Percentiles rank a stretch among this genome's conserved stretches.
These are phyloP conservation scores for Chrysanthemum lavandulifolium DNA, from an alignment of 129 eudicot genomes.

Conservation along the genomic window DNA sequence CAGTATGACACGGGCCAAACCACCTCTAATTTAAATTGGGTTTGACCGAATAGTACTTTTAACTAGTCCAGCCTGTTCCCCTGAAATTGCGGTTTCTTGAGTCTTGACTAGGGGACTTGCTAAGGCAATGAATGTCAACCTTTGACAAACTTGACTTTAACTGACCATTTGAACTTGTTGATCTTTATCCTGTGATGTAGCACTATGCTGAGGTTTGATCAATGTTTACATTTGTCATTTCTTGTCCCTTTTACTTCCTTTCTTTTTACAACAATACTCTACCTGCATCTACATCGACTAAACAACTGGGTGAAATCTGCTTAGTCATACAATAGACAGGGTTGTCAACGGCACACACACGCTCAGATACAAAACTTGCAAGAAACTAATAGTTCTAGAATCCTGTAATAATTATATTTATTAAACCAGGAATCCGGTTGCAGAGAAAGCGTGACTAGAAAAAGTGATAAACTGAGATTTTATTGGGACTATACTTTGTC, in stretches of 20 bases:
- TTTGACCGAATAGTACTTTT: neutral
- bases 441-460: neutral
- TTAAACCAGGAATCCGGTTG: neutral
- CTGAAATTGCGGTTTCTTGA: neutral
- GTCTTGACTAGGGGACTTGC: conserved; percentile 1
- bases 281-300: neutral
- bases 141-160: too few relatives aligned
- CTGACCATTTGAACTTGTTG: too few relatives aligned
- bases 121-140: too few relatives aligned
- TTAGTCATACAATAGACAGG: neutral
- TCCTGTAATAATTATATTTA: neutral
- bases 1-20: neutral
- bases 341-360: neutral
- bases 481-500: neutral
- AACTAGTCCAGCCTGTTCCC: neutral
- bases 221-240: neutral
- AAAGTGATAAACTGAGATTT: neutral
- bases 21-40: neutral
- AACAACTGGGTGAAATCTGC: neutral
- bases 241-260: neutral
- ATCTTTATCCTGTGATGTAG: neutral
- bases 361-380: neutral
- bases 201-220: neutral
- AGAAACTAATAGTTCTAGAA: neutral
- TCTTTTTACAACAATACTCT: neutral